These are phyloP conservation scores for Aegilops sharonensis DNA, from an alignment of 176 grass and related monocot genomes.

Conservation along the genomic window DNA sequence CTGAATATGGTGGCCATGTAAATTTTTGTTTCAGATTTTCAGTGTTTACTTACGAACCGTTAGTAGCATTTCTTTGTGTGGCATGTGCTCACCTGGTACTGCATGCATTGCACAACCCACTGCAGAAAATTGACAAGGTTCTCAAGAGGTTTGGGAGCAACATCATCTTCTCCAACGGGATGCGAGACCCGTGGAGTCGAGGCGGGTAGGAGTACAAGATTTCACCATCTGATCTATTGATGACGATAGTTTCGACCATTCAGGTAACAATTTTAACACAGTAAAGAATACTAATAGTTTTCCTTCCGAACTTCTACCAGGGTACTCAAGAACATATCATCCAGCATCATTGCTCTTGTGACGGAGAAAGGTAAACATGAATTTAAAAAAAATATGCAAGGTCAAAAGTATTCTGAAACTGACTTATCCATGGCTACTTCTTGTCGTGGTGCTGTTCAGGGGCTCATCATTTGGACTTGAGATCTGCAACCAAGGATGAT, in stretches of 20 bases:
- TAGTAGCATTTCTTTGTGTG: not conserved
- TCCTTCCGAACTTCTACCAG: slow-evolving; percentile 29
- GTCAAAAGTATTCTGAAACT: not conserved
- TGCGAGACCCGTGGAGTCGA: slow-evolving; percentile 95
- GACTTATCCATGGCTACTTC: not conserved
- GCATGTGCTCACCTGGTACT: not conserved
- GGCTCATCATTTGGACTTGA: slow-evolving; percentile 78
- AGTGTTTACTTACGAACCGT: not conserved
- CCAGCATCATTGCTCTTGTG: slow-evolving; percentile 79
- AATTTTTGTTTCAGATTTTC: slow-evolving; percentile 28
- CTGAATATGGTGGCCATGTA: slow-evolving; percentile 91
- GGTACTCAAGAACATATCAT: slow-evolving; percentile 88
- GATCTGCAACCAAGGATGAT: slow-evolving; percentile 65
- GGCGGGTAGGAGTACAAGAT: slow-evolving; percentile 57
- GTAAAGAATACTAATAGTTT: not conserved
- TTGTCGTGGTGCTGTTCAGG: slow-evolving; percentile 35
- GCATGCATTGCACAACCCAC: not conserved
- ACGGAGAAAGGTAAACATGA: slow-evolving; percentile 59
- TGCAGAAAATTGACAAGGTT: slow-evolving; percentile 75
- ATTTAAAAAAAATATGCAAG: not conserved
- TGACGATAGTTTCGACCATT: slow-evolving; percentile 11
- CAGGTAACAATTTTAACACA: not conserved
- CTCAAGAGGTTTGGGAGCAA: slow-evolving; percentile 91
- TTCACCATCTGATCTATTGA: not conserved
- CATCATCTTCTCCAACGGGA: slow-evolving; percentile 94